Conservation (phyloP, 306 rosid species). For the Luffa aegyptiaca region DNA sequence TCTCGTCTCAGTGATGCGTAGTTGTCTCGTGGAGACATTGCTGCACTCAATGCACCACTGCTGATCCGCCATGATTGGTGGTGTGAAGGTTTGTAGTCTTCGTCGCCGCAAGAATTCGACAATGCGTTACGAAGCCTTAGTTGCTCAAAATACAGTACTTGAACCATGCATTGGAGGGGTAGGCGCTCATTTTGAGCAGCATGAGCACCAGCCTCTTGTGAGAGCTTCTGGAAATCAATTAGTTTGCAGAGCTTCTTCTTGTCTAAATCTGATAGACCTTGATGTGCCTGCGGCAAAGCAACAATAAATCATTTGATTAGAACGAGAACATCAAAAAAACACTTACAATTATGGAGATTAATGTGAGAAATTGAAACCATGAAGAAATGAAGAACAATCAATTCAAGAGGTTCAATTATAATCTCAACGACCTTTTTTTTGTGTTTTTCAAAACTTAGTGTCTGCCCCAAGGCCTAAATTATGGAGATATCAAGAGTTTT, state of each 20-base stretch:
- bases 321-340: background rate
- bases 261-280: constrained; percentile 70
- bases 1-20: constrained; percentile 91
- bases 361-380: background rate
- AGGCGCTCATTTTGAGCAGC: constrained; percentile 99
- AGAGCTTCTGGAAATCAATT: constrained; percentile 92
- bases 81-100: constrained; percentile 77
- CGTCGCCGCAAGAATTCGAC: constrained; percentile 58
- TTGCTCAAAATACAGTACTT: constrained; percentile 93
- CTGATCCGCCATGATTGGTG: constrained; percentile 91
- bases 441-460: background rate
- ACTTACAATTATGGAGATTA: background rate
- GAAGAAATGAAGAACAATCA: background rate
- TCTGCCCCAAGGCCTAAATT: background rate
- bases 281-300: constrained; percentile 63
- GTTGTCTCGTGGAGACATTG: constrained; percentile 98
- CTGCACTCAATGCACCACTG: constrained; percentile 96
- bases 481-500: background rate
- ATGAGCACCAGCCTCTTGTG: constrained; percentile 97
- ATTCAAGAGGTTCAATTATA: background rate
- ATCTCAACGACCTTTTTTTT: background rate
- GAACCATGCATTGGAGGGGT: constrained; percentile 91
- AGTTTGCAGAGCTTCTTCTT: constrained; percentile 69
- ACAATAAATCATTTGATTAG: background rate
- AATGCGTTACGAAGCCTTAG: constrained; percentile 71